Evolutionary conservation across 768 basidiomycete species (phyloP).

Genomic region (Dacryopinax spathularia): DNA sequence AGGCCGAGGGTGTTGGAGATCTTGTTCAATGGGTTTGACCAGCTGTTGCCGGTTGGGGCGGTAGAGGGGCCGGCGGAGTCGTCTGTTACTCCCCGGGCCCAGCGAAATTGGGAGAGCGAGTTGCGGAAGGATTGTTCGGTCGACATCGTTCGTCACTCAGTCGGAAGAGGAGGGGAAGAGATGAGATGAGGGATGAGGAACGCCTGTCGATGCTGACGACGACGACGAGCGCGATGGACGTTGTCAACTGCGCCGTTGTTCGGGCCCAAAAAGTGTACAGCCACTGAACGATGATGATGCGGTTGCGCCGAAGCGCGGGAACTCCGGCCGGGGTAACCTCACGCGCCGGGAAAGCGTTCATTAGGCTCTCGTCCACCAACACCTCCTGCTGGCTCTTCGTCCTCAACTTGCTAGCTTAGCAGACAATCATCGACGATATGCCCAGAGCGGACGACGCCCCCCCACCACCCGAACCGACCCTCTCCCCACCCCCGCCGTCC

Average conservation of each 20-base stretch:
- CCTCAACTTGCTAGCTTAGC: too few relatives aligned
- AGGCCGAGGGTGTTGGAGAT: constrained; percentile 60
- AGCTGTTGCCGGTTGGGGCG: constrained; percentile 22
- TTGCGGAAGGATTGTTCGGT: constrained; percentile 54
- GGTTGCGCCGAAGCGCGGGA: background rate
- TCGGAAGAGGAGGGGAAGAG: too few relatives aligned
- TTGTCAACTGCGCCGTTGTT: background rate
- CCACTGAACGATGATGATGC: background rate
- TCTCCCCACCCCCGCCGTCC: background rate
- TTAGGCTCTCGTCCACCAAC: too few relatives aligned
- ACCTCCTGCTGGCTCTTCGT: too few relatives aligned
- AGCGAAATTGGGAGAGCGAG: constrained; percentile 74
- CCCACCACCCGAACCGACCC: background rate
- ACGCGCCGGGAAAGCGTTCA: too few relatives aligned
- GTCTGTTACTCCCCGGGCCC: constrained; percentile 59
- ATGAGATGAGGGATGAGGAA: constrained; percentile 10
- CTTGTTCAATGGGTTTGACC: constrained; percentile 59
- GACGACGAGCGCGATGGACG: constrained; percentile 4
- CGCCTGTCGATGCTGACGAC: background rate
- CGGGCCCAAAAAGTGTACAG: background rate
- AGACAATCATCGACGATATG: background rate
- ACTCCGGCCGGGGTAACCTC: too few relatives aligned
- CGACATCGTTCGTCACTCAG: constrained; percentile 2
- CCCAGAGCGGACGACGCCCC: background rate
- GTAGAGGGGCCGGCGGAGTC: constrained; percentile 39